Evolutionary conservation across 352 stramenopile genomes (phyloP), one percentile per base, ranked within the genome.

Genomic region (Pythium utonaiense): DNA sequence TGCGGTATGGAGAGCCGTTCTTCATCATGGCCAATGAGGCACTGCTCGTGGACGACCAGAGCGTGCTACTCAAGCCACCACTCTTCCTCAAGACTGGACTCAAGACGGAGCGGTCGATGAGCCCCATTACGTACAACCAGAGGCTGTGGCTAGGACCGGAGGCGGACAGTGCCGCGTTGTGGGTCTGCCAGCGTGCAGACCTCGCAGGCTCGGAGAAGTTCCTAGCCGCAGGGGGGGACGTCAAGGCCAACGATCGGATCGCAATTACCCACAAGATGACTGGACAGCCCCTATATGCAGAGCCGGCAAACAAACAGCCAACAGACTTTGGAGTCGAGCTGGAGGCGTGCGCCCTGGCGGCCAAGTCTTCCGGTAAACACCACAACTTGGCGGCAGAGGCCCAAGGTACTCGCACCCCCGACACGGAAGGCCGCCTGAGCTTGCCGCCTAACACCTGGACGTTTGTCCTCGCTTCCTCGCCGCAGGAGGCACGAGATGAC

Each of bases 211-310:
- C 82, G 1, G 80, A 90, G 38, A 91, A 89, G 67, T 61, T 91
- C 3, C 80, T 95, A n/a, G 73, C 80, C 14, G 67, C 69, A 0
- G 78, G 83, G 0, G 66, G 68, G 6, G 71, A 67, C 13, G 72
- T 95, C 2, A 25, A 47, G 6, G 62, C 71, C 0, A 78, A 77
- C 0, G 86, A 95, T 36, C 49, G 53, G 2, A 60, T 93, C 49
- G 73, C 82, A 4, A 51, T 95, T 36, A 59, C 89, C 50, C 86
- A 95, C 69, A 93, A 95, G 69, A 95, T 95, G 86, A 93, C 86
- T 0, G 82, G 83, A 21, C 73, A 90, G 45, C 71, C 83, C 12
- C 63, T 95, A 6, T 75, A 68, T 14, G 63, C 70, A 1, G 71
- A 89, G 24, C 57, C 64, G 33, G 81, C 73, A 57, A 83, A 65